Conservation (phyloP, 495 filamentous ascomycete genomes). For the Bombardia bombarda region DNA sequence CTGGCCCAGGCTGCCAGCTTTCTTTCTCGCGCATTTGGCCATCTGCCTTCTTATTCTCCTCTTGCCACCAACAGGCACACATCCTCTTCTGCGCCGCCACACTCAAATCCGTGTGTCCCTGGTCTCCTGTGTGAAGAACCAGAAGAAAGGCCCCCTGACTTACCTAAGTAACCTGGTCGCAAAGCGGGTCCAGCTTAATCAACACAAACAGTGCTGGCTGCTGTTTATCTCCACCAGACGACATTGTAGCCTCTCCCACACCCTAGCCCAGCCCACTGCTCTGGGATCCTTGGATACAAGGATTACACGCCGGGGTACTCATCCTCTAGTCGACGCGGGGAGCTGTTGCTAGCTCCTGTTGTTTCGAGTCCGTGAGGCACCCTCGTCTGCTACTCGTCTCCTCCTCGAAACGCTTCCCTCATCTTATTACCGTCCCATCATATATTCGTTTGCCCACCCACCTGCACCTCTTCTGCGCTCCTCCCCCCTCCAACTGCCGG, state of each 20-base stretch:
- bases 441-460: conserved; percentile 32
- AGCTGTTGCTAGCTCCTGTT: conserved; percentile 13
- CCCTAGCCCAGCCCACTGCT: conserved; percentile 17
- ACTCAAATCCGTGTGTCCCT: no score
- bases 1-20: conserved; percentile 4
- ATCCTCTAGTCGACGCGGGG: conserved; percentile 13
- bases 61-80: not conserved
- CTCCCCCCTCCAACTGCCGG: conserved; percentile 27
- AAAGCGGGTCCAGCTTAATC: conserved; percentile 5
- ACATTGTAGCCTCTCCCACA: conserved; percentile 6
- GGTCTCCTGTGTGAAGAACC: no score
- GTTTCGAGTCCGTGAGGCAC: conserved; percentile 12
- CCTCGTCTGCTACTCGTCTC: conserved; percentile 4
- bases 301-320: conserved; percentile 12
- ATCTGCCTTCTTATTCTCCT: not conserved
- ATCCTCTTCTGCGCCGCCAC: not conserved
- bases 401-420: conserved; percentile 12
- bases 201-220: conserved; percentile 12
- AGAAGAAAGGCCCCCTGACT: no score
- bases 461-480: conserved; percentile 18
- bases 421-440: conserved; percentile 21
- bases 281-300: conserved; percentile 21
- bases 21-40: not conserved
- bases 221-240: conserved; percentile 6
- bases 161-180: conserved; percentile 18